These are phyloP conservation scores for Citrus maxima DNA, from an alignment of 345 rosid genomes.

Conservation along the genomic window DNA sequence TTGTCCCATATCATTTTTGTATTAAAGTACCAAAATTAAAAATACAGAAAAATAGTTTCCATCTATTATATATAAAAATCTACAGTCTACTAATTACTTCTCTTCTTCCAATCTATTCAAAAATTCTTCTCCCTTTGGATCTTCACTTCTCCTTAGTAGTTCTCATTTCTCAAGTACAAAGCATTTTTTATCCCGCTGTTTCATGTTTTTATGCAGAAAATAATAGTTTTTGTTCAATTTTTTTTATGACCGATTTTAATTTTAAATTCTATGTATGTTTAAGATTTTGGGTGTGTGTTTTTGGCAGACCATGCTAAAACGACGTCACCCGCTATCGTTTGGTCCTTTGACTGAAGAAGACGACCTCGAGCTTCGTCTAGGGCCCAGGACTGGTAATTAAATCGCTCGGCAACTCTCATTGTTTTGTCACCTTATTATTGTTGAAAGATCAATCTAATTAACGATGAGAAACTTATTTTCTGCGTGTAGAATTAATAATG, in stretches of 20 bases:
- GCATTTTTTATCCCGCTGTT: not conserved
- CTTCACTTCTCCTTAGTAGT: not conserved
- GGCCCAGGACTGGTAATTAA: not conserved
- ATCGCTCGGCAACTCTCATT: not conserved
- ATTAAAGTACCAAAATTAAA: not conserved
- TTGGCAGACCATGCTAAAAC: not conserved
- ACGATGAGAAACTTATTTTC: not conserved
- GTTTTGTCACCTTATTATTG: not conserved
- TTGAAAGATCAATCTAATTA: not conserved
- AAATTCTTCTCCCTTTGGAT: not conserved
- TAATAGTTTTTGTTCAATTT: not conserved
- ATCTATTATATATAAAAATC: not conserved
- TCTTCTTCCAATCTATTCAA: not conserved
- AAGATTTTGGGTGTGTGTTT: too few species aligned
- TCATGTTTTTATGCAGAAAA: too few species aligned
- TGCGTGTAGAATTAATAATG: not conserved
- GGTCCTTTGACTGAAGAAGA: not conserved
- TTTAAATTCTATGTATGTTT: too few species aligned
- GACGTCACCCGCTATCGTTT: not conserved
- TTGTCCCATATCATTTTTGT: not conserved
- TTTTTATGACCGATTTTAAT: too few species aligned
- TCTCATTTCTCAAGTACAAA: not conserved
- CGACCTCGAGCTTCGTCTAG: not conserved
- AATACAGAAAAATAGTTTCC: not conserved
- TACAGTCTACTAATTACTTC: not conserved